Conservation (phyloP, 2,329 filamentous ascomycete genomes). For the Ophiostoma montium region DNA sequence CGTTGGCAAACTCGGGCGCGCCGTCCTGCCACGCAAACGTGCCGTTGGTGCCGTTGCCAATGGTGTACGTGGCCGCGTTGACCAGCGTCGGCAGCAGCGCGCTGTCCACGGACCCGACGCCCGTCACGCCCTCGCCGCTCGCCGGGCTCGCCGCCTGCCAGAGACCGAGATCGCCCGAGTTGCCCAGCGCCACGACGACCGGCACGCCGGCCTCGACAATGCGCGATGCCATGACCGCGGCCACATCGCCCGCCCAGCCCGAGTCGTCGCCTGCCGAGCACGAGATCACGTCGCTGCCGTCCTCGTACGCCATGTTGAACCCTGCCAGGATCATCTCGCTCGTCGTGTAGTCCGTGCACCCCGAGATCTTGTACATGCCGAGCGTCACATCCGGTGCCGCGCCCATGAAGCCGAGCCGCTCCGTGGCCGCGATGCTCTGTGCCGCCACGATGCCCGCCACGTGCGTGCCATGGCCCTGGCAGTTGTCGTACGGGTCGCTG, state of each 20-base stretch:
- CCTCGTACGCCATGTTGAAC: neutral
- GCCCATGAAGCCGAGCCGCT: neutral
- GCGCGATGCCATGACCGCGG: neutral
- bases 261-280: neutral
- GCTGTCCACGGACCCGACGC: neutral
- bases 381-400: neutral
- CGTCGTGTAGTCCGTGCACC: neutral
- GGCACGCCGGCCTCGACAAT: neutral
- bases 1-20: neutral
- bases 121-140: neutral
- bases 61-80: neutral
- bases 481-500: constrained; percentile 40
- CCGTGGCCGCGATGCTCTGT: neutral
- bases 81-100: neutral
- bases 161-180: neutral
- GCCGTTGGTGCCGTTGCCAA: neutral
- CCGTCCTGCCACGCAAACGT: neutral
- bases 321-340: neutral
- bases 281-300: neutral
- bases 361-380: neutral
- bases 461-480: constrained; percentile 36
- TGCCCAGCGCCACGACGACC: neutral
- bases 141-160: neutral
- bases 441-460: neutral
- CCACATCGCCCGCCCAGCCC: neutral